Base-by-base conservation (phyloP, 2,329 filamentous ascomycete species). In the Penicillium sp. region DNA sequence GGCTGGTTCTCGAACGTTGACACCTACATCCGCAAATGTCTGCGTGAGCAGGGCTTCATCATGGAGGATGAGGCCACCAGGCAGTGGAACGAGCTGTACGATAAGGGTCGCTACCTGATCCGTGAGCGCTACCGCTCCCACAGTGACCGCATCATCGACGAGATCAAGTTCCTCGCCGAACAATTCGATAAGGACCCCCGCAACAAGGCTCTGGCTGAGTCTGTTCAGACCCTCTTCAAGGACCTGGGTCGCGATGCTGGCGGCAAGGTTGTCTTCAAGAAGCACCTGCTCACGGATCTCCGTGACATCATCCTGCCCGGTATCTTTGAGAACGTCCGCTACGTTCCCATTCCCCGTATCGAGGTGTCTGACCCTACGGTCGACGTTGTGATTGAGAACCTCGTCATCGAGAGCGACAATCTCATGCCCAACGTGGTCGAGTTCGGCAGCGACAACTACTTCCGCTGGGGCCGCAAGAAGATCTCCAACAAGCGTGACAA, bases 381-480 rank as follows among this genome's bases (percentile, higher is more conserved):
- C 51, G 95, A 99, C 75, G 89, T 89, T 48, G 85, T 98, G 48
- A 85, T 99, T 45, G 95, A 99, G 80, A 99, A 99, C 75, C 80
- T 99, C 11, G 89, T 97, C 46, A 84, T 99, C 52, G 95, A 99
- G 79, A 93, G 91, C 63, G 93, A 98, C 80, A 99, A 99, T 78
- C 87, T 99, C 66, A 91, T 93, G 78, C 95, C 95, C 62, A 99
- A 99, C 68, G 83, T 93, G 5, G 76, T 96, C 39, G 93, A 99
- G 75, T 83, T 98, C 60, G 85, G 87, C 57, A 95, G 87, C 71
- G 93, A 98, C 79, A 95, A 98, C 80, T 96, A 95, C 80, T 91
- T 93, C 85, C 88, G 90, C 65, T 96, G 90, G 87, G 95, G 93
- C 37, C 91, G 95, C 71, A 97, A 96, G 86, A 88, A 88, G 73